Evolutionary conservation across 306 rosid genomes (phyloP), one percentile per base, ranked within the genome.

Genomic region (Sechiopsis laciniata): DNA sequence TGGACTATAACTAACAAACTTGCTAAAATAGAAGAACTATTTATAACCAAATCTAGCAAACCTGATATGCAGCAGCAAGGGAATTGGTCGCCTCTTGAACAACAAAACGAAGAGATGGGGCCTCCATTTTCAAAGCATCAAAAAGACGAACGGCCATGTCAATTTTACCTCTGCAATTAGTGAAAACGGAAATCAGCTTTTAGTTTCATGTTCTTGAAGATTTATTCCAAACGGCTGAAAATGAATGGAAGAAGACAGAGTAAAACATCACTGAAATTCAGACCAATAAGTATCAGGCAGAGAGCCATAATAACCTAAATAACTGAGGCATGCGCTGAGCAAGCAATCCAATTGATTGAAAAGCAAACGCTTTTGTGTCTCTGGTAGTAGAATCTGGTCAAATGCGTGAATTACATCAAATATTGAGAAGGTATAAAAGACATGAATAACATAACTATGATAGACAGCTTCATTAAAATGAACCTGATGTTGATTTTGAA

Each of bases 301-400:
- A 74, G 57, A 68, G 72, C 21, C 32, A 73, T 61, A 16, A 55
- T 72, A 45, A 93, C 98, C 97, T 93, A 87, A 93, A 93, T 75
- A 93, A 94, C 67, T 86, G 87, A 77, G 97, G 98, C 92, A 90
- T 48, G 77, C 97, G 96, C 80, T 84, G 90, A 55, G 97, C 89
- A 82, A 93, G 89, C 84, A 93, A 80, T 68, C 94, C 96, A 83
- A 93, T 88, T 67, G 97, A 89, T 83, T 93, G 98, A 84, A 86
- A 93, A n/a, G 96, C 90, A 80, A 85, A 93, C 46, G 85, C 79
- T 83, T 89, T 90, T 79, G 95, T 88, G 60, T 89, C 97, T 82
- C 87, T 86, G 26, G 83, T 85, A 79, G 87, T 78, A 76, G 86
- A 77, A 82, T 90, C 98, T 93, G 94, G 74, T 65, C 40, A 65